These are phyloP conservation scores for Cryptosporidium viatorum DNA, from an alignment of 169 alveolate species.

Conservation along the genomic window DNA sequence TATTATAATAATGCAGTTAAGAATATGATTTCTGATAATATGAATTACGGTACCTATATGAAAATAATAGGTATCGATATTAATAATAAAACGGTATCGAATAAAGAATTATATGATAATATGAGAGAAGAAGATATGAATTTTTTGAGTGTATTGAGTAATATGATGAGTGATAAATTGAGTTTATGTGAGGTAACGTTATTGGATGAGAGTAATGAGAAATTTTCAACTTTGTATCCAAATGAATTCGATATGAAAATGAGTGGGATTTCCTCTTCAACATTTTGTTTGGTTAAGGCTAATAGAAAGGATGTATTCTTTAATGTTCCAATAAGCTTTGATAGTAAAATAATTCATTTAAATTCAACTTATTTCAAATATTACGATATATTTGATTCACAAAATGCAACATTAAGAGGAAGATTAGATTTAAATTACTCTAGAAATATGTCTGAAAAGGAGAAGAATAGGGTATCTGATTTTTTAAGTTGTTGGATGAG, in stretches of 20 bases:
- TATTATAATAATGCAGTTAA: conserved; percentile 10
- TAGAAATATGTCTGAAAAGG: not conserved
- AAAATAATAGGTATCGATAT: not conserved
- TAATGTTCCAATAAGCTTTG: conserved; percentile 31
- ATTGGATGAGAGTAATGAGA: not conserved
- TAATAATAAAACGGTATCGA: not conserved
- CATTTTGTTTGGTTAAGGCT: conserved; percentile 1
- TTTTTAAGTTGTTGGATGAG: conserved; percentile 69
- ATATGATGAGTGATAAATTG: no score
- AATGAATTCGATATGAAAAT: conserved; percentile 2
- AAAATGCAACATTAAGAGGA: conserved; percentile 40
- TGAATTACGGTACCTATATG: not conserved
- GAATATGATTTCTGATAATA: not conserved
- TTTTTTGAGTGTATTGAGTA: not conserved
- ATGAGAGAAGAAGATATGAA: not conserved
- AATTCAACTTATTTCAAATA: conserved; percentile 21
- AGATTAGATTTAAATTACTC: conserved; percentile 38
- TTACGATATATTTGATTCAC: conserved; percentile 27
- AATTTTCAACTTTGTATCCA: conserved; percentile 25
- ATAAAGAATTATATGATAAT: not conserved
- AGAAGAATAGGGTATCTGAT: conserved; percentile 23
- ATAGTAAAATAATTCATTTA: not conserved
- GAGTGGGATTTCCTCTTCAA: conserved; percentile 26
- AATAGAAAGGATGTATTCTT: not conserved
- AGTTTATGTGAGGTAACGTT: not conserved